Percentiles rank a stretch among this genome's conserved stretches.
These are phyloP conservation scores for Vigna mungo DNA, from an alignment of 306 rosid genomes.

Conservation along the genomic window DNA sequence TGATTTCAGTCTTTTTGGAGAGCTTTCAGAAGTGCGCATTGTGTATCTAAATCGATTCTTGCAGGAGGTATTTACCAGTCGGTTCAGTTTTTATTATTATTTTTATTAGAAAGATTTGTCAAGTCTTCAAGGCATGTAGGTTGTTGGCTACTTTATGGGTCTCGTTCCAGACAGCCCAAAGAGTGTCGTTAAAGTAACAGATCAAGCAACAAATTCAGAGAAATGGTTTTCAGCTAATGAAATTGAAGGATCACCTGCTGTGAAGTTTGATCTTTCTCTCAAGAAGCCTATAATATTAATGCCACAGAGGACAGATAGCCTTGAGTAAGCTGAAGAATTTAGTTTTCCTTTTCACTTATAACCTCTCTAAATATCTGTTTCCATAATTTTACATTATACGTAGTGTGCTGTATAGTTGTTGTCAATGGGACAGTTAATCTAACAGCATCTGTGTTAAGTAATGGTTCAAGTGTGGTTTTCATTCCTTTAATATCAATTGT, in stretches of 20 bases:
- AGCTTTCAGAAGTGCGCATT: constrained; percentile 97
- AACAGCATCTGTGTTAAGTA: constrained; percentile 15
- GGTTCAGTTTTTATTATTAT: background rate
- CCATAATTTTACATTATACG: background rate
- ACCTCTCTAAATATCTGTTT: background rate
- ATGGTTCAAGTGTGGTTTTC: constrained; percentile 29
- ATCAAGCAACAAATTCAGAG: constrained; percentile 93
- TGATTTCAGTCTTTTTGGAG: constrained; percentile 86
- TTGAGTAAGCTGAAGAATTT: constrained; percentile 68
- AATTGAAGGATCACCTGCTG: constrained; percentile 95
- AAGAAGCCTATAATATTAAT: constrained; percentile 91
- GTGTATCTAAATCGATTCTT: constrained; percentile 90
- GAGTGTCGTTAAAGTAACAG: constrained; percentile 77
- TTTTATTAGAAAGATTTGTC: constrained; percentile 21
- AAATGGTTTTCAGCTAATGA: constrained; percentile 92
- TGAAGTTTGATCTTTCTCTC: constrained; percentile 91
- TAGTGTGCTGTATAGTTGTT: constrained; percentile 31
- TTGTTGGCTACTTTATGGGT: constrained; percentile 91
- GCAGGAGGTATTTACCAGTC: constrained; percentile 75
- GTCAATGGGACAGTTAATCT: constrained; percentile 18
- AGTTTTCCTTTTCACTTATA: constrained; percentile 23
- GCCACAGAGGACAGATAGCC: constrained; percentile 91
- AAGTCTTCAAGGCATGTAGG: constrained; percentile 55
- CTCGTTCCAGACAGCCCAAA: constrained; percentile 85
- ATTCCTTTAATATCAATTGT: constrained; percentile 36